These are phyloP conservation scores for Kentomonas sorsogonicus DNA, from an alignment of 208 protist genomes.

Conservation along the genomic window DNA sequence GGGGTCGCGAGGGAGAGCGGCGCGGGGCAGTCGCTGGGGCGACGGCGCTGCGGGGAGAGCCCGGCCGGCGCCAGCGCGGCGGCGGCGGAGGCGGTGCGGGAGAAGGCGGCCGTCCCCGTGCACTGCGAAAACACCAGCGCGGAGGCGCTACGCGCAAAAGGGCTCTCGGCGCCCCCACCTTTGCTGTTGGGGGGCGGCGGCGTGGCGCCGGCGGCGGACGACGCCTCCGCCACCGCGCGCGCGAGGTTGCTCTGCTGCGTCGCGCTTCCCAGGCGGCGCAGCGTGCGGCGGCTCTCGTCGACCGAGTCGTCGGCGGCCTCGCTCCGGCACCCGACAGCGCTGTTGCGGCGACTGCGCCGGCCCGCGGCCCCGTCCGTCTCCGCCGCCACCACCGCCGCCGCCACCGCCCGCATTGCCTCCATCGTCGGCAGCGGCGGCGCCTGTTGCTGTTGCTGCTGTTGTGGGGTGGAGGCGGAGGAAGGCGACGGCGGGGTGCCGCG, in stretches of 20 bases:
- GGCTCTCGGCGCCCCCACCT: constrained; percentile 2
- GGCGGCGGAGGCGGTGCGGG: constrained; percentile 18
- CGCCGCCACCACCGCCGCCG: no score
- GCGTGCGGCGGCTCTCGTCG: constrained; percentile 39
- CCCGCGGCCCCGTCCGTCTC: no score
- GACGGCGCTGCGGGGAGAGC: background rate
- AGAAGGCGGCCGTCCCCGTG: constrained; percentile 33
- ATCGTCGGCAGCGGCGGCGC: no score
- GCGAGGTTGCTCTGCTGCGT: constrained; percentile 43
- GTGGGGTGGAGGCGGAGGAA: no score
- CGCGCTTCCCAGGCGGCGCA: constrained; percentile 26
- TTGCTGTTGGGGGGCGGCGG: constrained; percentile 2
- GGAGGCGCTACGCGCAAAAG: constrained; percentile 34
- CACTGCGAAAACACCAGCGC: constrained; percentile 35
- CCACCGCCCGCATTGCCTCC: no score
- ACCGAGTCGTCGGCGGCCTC: constrained; percentile 30
- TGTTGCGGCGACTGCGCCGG: no score
- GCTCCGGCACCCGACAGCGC: constrained; percentile 16
- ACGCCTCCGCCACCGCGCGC: constrained; percentile 20
- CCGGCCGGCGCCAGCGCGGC: background rate
- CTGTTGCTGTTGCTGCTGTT: constrained; percentile 30
- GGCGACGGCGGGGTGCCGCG: no score
- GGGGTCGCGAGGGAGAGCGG: constrained; percentile 3
- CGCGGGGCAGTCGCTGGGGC: constrained; percentile 5
- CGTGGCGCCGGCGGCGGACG: constrained; percentile 16